Percentiles rank a stretch among this genome's conserved stretches.
phyloP scores from a whole-genome alignment of 495 filamentous ascomycete species.

The Sordaria brevicollis region DNA sequence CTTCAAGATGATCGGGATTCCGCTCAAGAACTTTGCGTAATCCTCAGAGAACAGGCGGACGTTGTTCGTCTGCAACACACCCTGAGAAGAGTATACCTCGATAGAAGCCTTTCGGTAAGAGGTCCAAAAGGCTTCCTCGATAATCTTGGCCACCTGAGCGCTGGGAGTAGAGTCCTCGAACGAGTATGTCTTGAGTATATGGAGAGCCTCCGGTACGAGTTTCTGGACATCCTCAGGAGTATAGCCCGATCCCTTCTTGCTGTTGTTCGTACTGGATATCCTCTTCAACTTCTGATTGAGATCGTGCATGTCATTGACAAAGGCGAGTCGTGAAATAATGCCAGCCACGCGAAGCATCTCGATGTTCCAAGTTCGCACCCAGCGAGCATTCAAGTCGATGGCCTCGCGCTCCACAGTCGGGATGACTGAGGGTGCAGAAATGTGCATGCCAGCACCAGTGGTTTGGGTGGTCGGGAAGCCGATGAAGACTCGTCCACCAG shows the following conservation, averaged over 20 bases:
- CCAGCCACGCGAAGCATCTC: conserved; percentile 89
- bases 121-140: conserved; percentile 93
- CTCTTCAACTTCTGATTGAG: conserved; percentile 49
- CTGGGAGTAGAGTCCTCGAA: conserved; percentile 85
- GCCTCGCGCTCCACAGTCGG: conserved; percentile 97
- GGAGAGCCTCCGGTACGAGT: conserved; percentile 67
- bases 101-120: conserved; percentile 70
- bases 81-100: conserved; percentile 77
- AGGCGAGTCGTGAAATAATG: conserved; percentile 80
- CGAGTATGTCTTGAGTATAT: conserved; percentile 71
- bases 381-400: conserved; percentile 91
- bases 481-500: conserved; percentile 82
- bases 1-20: conserved; percentile 79
- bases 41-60: conserved; percentile 76
- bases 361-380: conserved; percentile 90
- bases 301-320: conserved; percentile 71
- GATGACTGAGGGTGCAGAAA: conserved; percentile 97
- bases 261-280: conserved; percentile 32
- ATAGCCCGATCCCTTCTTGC: conserved; percentile 25
- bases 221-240: conserved; percentile 48
- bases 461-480: conserved; percentile 97
- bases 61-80: conserved; percentile 65
- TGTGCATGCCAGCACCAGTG: conserved; percentile 84
- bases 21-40: conserved; percentile 71
- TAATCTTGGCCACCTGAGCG: conserved; percentile 63